Percentiles rank a stretch among this genome's conserved stretches.
These are phyloP conservation scores for Rhizopogon rudus DNA, from an alignment of 768 basidiomycete genomes.

Conservation along the genomic window DNA sequence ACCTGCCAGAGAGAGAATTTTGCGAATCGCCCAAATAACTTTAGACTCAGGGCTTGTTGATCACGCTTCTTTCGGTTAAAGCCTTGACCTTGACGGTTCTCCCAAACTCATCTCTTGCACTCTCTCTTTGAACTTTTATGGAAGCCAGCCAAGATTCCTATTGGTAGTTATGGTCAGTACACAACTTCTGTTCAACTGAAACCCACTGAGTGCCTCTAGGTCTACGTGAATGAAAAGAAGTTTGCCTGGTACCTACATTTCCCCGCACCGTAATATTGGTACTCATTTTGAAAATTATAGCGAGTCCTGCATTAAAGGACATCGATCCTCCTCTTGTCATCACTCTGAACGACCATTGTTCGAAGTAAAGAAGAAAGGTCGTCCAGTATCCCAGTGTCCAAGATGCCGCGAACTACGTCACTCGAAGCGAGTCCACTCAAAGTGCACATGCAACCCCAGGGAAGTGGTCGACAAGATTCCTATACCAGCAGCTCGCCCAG, in stretches of 20 bases:
- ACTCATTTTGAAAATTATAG: constrained; percentile 33
- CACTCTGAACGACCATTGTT: constrained; percentile 89
- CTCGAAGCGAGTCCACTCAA: constrained; percentile 76
- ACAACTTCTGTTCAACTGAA: neutral
- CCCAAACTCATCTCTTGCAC: neutral
- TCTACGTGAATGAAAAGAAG: constrained; percentile 70
- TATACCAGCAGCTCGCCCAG: constrained; percentile 26
- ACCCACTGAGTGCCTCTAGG: constrained; percentile 29
- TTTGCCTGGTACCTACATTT: constrained; percentile 58
- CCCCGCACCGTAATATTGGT: neutral
- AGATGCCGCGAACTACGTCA: constrained; percentile 80
- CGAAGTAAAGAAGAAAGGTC: constrained; percentile 90
- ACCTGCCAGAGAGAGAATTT: too few species aligned
- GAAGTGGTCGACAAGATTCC: constrained; percentile 26
- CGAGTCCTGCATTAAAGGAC: constrained; percentile 92
- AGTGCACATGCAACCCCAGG: constrained; percentile 63
- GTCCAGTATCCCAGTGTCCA: constrained; percentile 86
- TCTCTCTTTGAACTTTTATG: neutral
- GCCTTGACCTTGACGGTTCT: too few species aligned
- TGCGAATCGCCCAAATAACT: too few species aligned
- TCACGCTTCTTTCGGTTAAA: too few species aligned
- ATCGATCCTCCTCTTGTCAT: constrained; percentile 83
- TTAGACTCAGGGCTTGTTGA: too few species aligned
- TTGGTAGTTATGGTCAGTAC: constrained; percentile 16
- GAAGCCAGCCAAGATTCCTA: neutral